Base-by-base conservation (phyloP, 805 yeast species). In the Saccharomycopsis sp. region DNA sequence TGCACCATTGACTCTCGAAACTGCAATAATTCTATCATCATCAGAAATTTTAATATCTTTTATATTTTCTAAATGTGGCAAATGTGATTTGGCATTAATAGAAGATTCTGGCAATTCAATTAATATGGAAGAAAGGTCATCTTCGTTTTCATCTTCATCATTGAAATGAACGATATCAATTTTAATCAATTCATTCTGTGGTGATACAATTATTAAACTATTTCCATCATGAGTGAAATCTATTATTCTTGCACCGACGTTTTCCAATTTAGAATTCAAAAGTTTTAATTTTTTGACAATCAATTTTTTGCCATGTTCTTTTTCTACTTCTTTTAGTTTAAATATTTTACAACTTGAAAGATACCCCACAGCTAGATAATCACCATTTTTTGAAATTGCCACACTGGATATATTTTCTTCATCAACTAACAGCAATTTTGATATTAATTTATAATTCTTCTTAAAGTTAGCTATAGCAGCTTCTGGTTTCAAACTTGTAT, bases 321-420 rank as follows among this genome's bases (percentile, higher is more conserved):
- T 48, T 17, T 61, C 60, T 6, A 54, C 54, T 37, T 72, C 75
- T n/a, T 64, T 61, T 34, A 90, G 66, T 48, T 67, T 68, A 58
- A 87, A 90, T 1, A 89, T 55, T 59, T 81, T 86, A 3, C 85
- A 77, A 1, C 79, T 70, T 11, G 78, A 67, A 36, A 79, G 64
- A 36, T 95, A 78, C 4, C 88, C 77, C 17, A 89, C 93, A 0
- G 81, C 82, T 42, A 93, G 62, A 22, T 77, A 67, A 27, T 75
- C 66, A 2, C 85, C 89, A 52, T 77, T 77, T 19, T 72, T 70
- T 16, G 87, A 81, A 33, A 89, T 59, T 7, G 77, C 70, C 48
- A 83, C 86, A 28, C 73, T 64, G 1, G 87, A 67, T 40, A 93
- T 81, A 62, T 84, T 84, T 51, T 87, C 96, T 26, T 85, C 95